A percentile compares a stretch with the other conserved stretches of the same genome.
These are phyloP conservation scores for Lecanicillium sp. DNA, from an alignment of 2,329 filamentous ascomycete species.

Conservation along the genomic window DNA sequence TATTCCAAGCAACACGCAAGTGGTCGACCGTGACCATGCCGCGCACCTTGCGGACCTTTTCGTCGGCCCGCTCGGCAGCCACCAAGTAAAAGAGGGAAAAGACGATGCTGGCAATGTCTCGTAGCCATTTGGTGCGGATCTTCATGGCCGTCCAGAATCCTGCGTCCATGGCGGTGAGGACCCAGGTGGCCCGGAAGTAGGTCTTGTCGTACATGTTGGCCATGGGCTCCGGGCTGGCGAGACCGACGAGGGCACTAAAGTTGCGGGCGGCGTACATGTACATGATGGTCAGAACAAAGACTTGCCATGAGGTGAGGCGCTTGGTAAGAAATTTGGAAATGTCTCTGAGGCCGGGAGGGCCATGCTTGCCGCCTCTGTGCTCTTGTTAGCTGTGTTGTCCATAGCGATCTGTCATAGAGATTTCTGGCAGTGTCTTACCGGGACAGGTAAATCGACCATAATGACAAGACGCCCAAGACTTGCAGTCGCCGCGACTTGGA, in stretches of 20 bases:
- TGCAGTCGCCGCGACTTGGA: conserved; percentile 88
- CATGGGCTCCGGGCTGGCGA: conserved; percentile 88
- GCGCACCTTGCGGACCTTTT: conserved; percentile 89
- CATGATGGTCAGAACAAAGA: conserved; percentile 76
- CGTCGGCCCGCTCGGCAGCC: conserved; percentile 87
- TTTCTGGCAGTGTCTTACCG: conserved; percentile 41
- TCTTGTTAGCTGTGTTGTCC: conserved; percentile 11
- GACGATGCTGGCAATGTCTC: conserved; percentile 73
- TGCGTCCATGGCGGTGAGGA: conserved; percentile 87
- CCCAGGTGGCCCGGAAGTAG: conserved; percentile 95
- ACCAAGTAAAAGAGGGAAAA: conserved; percentile 90
- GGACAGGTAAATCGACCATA: conserved; percentile 82
- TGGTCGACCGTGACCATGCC: conserved; percentile 85
- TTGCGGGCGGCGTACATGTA: conserved; percentile 89
- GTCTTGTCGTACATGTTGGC: conserved; percentile 87
- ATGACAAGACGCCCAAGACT: conserved; percentile 81
- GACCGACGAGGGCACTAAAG: conserved; percentile 83
- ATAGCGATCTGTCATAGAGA: neutral
- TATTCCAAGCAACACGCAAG: conserved; percentile 90
- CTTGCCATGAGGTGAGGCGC: conserved; percentile 81
- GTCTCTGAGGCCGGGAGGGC: conserved; percentile 66
- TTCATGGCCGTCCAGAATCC: conserved; percentile 99
- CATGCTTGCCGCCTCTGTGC: conserved; percentile 73
- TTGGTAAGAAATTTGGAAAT: conserved; percentile 65
- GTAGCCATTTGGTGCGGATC: conserved; percentile 68